Evolutionary conservation across 352 stramenopile species (phyloP), one percentile per base, ranked within the genome.

Genomic region (Globisporangium heterothallicum): DNA sequence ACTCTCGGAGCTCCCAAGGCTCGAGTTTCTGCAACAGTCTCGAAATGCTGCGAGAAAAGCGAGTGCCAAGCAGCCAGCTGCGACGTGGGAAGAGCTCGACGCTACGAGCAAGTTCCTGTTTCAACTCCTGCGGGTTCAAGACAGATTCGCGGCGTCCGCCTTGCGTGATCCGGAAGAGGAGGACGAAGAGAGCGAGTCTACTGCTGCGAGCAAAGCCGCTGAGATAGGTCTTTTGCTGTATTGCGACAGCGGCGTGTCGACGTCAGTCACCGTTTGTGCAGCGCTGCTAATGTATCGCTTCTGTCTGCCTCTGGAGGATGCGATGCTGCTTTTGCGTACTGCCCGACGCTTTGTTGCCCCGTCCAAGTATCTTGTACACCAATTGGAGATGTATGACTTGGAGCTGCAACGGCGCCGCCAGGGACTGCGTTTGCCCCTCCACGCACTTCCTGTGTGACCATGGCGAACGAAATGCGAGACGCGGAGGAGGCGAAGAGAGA

Each of bases 211-310:
- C 5, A 25, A n/a, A n/a, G 25, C 21, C 8, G 10, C 6, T 7
- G 34, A 54, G 38, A 54, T 44, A 26, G 34, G 48, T 5, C 25
- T 78, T n/a, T 25, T 78, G 34, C 21, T 78, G 7, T 71, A 66
- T 46, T 78, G 69, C 42, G 58, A 67, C 19, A 65, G 35, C 40
- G 65, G 65, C 18, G 35, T 62, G 24, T 61, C 55, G 13, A 55
- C 46, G 4, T 72, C 59, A 19, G 53, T 72, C n/a, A 38, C 59
- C 5, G 42, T 75, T 7, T 70, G 59, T 12, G 47, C 64, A 4
- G 69, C 63, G n/a, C 36, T 78, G 52, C 47, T 78, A 10, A 69
- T 75, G 66, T 56, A 42, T 13, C 63, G 64, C 26, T 71, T 67
- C 40, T 35, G 51, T n/a, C 38, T 75, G 4, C 49, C 57, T 22